Percentiles rank a stretch among this genome's conserved stretches.
These are phyloP conservation scores for Ophiostoma tasmaniense DNA, from an alignment of 2,329 filamentous ascomycete genomes.

Conservation along the genomic window DNA sequence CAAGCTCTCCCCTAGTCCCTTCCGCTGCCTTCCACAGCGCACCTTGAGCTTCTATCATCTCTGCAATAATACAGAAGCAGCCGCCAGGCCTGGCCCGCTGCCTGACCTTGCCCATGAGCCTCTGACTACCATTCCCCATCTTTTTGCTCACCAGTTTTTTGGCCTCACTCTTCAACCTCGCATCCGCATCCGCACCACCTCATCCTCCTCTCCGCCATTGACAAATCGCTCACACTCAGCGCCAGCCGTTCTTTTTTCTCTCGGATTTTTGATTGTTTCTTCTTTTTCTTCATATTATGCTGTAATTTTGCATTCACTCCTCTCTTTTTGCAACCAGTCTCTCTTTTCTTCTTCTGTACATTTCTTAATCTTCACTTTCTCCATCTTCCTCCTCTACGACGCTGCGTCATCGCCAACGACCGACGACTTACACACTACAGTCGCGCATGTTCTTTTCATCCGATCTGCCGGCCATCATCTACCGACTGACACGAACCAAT, in stretches of 20 bases:
- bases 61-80: not conserved
- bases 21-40: not conserved
- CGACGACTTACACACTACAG: not conserved
- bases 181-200: not conserved
- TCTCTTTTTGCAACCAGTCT: not conserved
- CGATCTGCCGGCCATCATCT: not conserved
- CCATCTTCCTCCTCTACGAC: not conserved
- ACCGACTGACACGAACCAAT: not conserved
- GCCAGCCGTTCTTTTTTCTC: slow-evolving; percentile 9
- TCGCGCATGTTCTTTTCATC: not conserved
- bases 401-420: not conserved
- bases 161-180: not conserved
- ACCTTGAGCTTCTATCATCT: not conserved
- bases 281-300: not conserved
- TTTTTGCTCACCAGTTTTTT: slow-evolving; percentile 1
- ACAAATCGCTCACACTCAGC: not conserved
- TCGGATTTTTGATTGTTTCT: not conserved
- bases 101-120: not conserved
- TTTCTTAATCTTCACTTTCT: not conserved
- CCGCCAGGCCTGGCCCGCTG: not conserved
- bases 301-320: slow-evolving; percentile 2
- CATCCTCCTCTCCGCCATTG: not conserved
- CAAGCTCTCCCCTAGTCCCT: not conserved
- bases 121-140: not conserved
- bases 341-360: not conserved